Percentiles rank a stretch among this genome's conserved stretches.
phyloP scores from a whole-genome alignment of 148 eudicot species.

The Spergularia marina region DNA sequence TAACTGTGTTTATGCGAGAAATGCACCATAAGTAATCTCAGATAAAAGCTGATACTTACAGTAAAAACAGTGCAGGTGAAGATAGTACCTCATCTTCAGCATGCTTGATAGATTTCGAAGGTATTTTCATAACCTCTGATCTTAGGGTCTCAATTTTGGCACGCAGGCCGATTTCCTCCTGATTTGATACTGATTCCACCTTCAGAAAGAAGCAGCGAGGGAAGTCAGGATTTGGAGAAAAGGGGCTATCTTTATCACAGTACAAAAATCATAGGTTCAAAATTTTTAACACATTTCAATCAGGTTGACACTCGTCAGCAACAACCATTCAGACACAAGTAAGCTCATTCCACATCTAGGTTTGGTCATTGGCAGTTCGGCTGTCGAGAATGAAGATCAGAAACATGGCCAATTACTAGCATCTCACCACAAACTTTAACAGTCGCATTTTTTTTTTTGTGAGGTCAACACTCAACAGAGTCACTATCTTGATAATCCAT shows the following conservation, averaged over 20 bases:
- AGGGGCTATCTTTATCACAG: not conserved
- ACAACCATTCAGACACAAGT: not conserved
- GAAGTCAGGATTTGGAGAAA: not conserved
- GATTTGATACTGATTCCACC: constrained; percentile 81
- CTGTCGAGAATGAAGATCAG: too few relatives aligned
- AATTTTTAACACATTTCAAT: not conserved
- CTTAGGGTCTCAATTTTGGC: constrained; percentile 81
- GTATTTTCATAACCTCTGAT: constrained; percentile 75
- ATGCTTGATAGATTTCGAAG: constrained; percentile 50
- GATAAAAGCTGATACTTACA: not conserved
- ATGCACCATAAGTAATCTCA: not conserved
- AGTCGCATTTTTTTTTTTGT: too few relatives aligned
- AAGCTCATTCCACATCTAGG: not conserved
- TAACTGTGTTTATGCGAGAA: constrained; percentile 33
- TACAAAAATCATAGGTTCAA: not conserved
- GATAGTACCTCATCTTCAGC: constrained; percentile 59
- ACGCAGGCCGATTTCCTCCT: constrained; percentile 86
- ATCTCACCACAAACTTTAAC: too few relatives aligned
- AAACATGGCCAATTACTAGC: too few relatives aligned
- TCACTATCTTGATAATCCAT: too few relatives aligned
- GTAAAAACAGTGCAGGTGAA: constrained; percentile 1
- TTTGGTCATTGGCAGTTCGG: too few relatives aligned
- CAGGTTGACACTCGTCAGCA: not conserved
- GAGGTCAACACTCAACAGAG: too few relatives aligned
- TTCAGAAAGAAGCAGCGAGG: constrained; percentile 18